Evolutionary conservation across 306 rosid genomes (phyloP), one percentile per base, ranked within the genome.

Genomic region (Medicago arabica): DNA sequence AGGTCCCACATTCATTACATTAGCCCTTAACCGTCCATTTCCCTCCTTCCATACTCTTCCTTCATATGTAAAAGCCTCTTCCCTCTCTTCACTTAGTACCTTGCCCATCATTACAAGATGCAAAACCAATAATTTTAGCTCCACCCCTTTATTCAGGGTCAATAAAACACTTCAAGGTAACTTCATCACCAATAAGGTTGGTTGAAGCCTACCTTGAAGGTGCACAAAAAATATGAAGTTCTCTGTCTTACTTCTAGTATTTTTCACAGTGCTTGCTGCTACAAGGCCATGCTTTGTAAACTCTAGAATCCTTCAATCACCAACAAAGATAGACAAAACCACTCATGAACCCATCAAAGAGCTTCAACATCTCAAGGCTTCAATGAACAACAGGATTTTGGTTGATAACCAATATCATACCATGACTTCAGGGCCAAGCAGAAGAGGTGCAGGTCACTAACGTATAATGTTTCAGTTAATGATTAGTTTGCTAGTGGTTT

Each of bases 361-460:
- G 7, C 40, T 47, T 39, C 55, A 65, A 15, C 49, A 71, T 72
- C 54, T 13, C 2, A 25, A 6, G 19, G 40, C 69, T 47, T 81
- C 78, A 15, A 85, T 64, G 39, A 72, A 19, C 21, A 67, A 67
- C 49, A 55, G 74, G 61, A 80, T 71, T 66, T 80, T 84, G 58
- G 67, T 34, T 6, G 55, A 85, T 5, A 81, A 80, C 54, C 80
- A 71, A 70, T 76, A 74, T 39, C 80, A 71, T 63, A 81, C 90
- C 47, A 53, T 91, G 87, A 73, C 90, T 23, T 93, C 98, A 0
- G 98, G 98, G 46, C 98, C 98, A 5, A 89, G 98, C 84, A 86
- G 83, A 79, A 91, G 83, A 87, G 98, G 98, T 81, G 25, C 93
- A 21, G 98, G 98, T 68, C 98, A 93, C 78, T 93, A 89, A 75